Base-by-base conservation (phyloP, 2,329 filamentous ascomycete species). In the Parastagonospora avenae region DNA sequence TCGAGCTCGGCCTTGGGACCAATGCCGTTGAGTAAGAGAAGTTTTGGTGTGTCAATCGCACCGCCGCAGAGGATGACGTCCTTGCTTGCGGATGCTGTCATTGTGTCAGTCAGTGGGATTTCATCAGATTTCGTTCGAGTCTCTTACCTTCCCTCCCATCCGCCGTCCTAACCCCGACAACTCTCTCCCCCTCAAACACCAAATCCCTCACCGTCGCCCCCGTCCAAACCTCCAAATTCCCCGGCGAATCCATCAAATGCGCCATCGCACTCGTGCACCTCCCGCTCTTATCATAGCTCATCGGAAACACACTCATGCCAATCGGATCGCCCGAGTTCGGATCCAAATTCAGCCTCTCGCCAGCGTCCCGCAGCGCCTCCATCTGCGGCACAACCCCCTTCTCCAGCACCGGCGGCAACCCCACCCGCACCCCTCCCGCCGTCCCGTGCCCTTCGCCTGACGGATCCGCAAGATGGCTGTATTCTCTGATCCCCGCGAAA, bases 281-380 rank as follows among this genome's bases (percentile, higher is more conserved):
- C n/a, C 71, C 68, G 9, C 68, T 57, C 30, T 60, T 59, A 8
- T 60, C 74, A 42, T 66, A 66, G 9, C 82, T 82, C 16, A 41
- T 50, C 12, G 64, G 68, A 32, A 66, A 70, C 6, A 72, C 52
- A 16, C 58, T 62, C 10, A 70, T 45, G 1, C 67, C 71, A 8
- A 68, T 48, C 4, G 68, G 67, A 54, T 73, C 43, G 9, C 70
- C 66, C 30, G 59, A 56, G 73, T 81, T 43, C 73, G 78, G 63
- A 83, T 87, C 84, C n/a, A 78, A 73, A 46, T 83, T 79, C 2
- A 85, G 64, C 1, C 78, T 78, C 8, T 86, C 71, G 44, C 83
- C 84, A 52, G 79, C 74, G 2, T 77, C 79, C n/a, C 79, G 67
- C 66, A 85, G 78, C 0, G 83, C 85, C 44, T 85, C 76, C 47